These are phyloP conservation scores for Arachis hypogaea DNA, from an alignment of 306 rosid genomes.

Conservation along the genomic window DNA sequence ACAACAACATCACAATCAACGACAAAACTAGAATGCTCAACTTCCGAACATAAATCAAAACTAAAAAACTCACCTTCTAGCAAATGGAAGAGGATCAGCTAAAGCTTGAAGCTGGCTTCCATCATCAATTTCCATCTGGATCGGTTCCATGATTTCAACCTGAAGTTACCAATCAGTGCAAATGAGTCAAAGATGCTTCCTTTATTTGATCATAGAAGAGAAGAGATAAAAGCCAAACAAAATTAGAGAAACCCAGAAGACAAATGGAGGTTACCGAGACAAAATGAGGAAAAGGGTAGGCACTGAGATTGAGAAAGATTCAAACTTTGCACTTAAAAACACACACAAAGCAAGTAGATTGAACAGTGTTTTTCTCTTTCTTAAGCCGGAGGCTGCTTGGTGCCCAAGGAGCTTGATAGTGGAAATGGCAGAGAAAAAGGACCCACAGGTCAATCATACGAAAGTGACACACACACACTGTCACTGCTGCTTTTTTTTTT, in stretches of 20 bases:
- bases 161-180: not conserved
- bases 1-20: not conserved
- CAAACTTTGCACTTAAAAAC: not conserved
- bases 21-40: not conserved
- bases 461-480: too few species aligned
- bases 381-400: too few species aligned
- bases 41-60: not conserved
- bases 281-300: not conserved
- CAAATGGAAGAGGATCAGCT: slow-evolving; percentile 64
- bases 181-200: not conserved
- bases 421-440: too few species aligned
- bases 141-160: slow-evolving; percentile 40
- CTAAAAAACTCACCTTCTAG: slow-evolving; percentile 56
- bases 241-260: too few species aligned
- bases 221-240: not conserved
- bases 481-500: too few species aligned
- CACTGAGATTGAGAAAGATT: not conserved
- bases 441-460: too few species aligned
- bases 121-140: slow-evolving; percentile 38
- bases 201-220: not conserved
- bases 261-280: not conserved
- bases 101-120: not conserved
- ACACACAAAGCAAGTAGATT: not conserved
- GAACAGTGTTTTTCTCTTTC: too few species aligned
- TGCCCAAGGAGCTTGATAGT: too few species aligned